Evolutionary conservation across 169 alveolate species (phyloP), one percentile per base, ranked within the genome.

Genomic region (Ichthyophthirius multifiliis): DNA sequence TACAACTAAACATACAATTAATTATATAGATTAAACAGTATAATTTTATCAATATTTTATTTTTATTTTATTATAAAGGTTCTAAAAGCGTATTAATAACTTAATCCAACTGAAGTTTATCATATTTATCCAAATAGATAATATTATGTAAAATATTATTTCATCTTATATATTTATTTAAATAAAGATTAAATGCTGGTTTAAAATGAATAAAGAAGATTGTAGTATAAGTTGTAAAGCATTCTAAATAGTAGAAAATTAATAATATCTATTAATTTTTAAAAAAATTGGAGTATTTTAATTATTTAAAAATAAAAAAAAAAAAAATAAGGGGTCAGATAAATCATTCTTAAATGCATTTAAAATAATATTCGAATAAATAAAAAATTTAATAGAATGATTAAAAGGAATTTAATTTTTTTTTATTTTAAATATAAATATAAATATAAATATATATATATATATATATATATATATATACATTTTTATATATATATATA

Each of bases 121-220:
- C 31, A 55, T 27, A 55, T 55, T 5, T 55, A 15, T 55, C 71
- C 71, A 10, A 55, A 55, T n/a, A 3, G 9, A 23, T 15, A 55
- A 18, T 55, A 55, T n/a, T 55, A 55, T 3, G 71, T 55, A 55
- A 55, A 20, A n/a, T n/a, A n/a, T n/a, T n/a, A n/a, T n/a, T n/a
- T n/a, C n/a, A n/a, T n/a, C n/a, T n/a, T n/a, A n/a, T n/a, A n/a
- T n/a, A n/a, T n/a, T n/a, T n/a, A n/a, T n/a, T n/a, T n/a, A n/a
- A n/a, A n/a, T n/a, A 47, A 10, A 55, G 71, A 12, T 55, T 13
- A 55, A 55, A 55, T 55, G 71, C 16, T 55, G 71, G 71, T 55
- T 55, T 55, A 55, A 55, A 55, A 10, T 16, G 3, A 55, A 55
- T 27, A 55, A 55, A 16, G 71, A 55, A 27, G 71, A 55, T 18